Evolutionary conservation across 2,329 filamentous ascomycete genomes (phyloP).

Genomic region (Remersonia thermophila): DNA sequence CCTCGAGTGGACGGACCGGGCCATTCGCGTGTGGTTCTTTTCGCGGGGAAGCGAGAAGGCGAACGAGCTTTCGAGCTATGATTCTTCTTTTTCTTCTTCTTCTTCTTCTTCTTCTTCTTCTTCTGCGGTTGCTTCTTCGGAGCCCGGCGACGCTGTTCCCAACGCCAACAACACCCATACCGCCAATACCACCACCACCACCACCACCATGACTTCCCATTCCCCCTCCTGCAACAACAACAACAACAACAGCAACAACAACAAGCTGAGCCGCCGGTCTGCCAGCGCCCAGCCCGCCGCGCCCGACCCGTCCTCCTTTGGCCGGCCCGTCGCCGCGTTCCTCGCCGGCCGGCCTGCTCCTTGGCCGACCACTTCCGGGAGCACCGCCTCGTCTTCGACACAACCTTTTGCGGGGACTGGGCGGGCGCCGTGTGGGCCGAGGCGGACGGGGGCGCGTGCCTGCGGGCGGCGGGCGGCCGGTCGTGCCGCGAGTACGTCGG

Average conservation of each 20-base stretch:
- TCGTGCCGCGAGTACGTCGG: slow-evolving; percentile 64
- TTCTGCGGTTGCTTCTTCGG: no score
- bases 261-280: no score
- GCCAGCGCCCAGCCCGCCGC: slow-evolving; percentile 42
- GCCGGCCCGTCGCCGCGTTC: slow-evolving; percentile 56
- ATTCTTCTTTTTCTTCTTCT: no score
- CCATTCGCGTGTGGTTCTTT: slow-evolving; percentile 77
- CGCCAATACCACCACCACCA: no score
- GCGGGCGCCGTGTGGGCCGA: slow-evolving; percentile 56
- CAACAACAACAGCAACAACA: no score
- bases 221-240: no score
- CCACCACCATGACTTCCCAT: no score
- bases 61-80: slow-evolving; percentile 23
- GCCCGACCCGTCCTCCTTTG: slow-evolving; percentile 62
- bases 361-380: slow-evolving; percentile 57
- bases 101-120: no score
- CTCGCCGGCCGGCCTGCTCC: slow-evolving; percentile 54
- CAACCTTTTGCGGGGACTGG: slow-evolving; percentile 81
- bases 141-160: no score
- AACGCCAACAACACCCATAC: no score
- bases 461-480: slow-evolving; percentile 34
- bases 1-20: slow-evolving; percentile 60
- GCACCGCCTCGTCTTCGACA: slow-evolving; percentile 70
- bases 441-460: slow-evolving; percentile 40
- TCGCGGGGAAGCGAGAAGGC: slow-evolving; percentile 34